A percentile compares a stretch with the other conserved stretches of the same genome.
Evolutionary conservation across 805 yeast species (phyloP).

Genomic region (Suhomyces prunicola): DNA sequence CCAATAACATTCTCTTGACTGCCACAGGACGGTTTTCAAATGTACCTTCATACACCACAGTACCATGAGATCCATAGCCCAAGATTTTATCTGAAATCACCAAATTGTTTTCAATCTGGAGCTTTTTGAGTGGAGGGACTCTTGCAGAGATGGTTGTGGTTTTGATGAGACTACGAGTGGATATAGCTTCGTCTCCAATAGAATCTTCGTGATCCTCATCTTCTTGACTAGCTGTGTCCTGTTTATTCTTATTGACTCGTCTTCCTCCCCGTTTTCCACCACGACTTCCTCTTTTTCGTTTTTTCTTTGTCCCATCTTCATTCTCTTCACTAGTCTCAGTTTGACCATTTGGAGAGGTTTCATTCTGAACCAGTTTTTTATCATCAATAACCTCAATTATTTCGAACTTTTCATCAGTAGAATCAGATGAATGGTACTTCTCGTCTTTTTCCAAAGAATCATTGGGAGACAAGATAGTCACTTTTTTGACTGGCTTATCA

Average conservation of each 20-base stretch:
- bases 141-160: constrained; percentile 7
- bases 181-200: constrained; percentile 16
- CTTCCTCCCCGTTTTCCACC: constrained; percentile 65
- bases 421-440: constrained; percentile 7
- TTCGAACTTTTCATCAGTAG: background rate
- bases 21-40: constrained; percentile 95
- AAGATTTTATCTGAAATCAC: constrained; percentile 69
- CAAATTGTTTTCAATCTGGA: constrained; percentile 49
- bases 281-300: constrained; percentile 78
- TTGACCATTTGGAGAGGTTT: too few species aligned
- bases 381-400: background rate
- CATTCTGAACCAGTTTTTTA: background rate
- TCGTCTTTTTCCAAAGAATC: constrained; percentile 11
- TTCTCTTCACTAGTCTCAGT: background rate
- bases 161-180: constrained; percentile 30
- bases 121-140: constrained; percentile 23
- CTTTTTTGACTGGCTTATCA: constrained; percentile 13
- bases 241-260: constrained; percentile 35
- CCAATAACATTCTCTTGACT: constrained; percentile 87
- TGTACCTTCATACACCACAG: constrained; percentile 85
- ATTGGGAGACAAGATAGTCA: constrained; percentile 19
- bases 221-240: constrained; percentile 14
- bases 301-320: constrained; percentile 38
- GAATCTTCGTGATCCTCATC: constrained; percentile 9
- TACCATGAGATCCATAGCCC: constrained; percentile 96